Evolutionary conservation across 139 green algal genomes (phyloP), one percentile per base, ranked within the genome.

Genomic region (Pseudopediastrum boryanum): DNA sequence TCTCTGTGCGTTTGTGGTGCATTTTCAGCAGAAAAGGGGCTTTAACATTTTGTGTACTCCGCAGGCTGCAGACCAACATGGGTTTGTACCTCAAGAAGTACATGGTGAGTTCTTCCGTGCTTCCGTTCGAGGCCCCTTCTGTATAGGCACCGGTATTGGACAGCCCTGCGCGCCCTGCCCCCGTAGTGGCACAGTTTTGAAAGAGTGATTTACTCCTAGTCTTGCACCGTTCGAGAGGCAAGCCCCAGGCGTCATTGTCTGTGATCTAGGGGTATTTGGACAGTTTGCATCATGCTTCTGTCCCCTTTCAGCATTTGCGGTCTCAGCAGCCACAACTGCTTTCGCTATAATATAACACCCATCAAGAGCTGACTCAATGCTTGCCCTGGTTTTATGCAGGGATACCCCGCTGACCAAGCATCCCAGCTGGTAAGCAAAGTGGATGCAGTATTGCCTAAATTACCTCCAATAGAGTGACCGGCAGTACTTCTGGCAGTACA

Each of bases 41-140:
- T n/a, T n/a, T n/a, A n/a, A 6, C 66, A 41, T 51, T 41, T 19
- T 12, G 6, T 63, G 38, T 12, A 33, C 27, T 43, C 21, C 27
- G n/a, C 31, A n/a, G 82, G 25, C 85, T 95, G 54, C 83, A 87
- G 27, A 94, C 92, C 72, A 96, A 96, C 73, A 82, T 96, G 63
- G 85, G 94, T 27, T 88, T 94, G 12, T 96, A 94, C 71, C 54
- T 95, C 9, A 90, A 82, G 12, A 58, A 63, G 0, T 91, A 86
- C 80, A 80, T 0, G 63, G 83, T 33, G 75, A 84, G 29, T 85
- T 81, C 38, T 84, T 81, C 4, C 80, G 83, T 61, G 89, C 89
- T 0, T 77, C 88, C 2, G 77, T 86, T 0, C 82, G 86, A 74
- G 75, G 72, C 25, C 36, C 10, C 31, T 27, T 27, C 5, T 6